These are phyloP conservation scores for Amylostereum areolatum DNA, from an alignment of 1,284 basidiomycete species.

Conservation along the genomic window DNA sequence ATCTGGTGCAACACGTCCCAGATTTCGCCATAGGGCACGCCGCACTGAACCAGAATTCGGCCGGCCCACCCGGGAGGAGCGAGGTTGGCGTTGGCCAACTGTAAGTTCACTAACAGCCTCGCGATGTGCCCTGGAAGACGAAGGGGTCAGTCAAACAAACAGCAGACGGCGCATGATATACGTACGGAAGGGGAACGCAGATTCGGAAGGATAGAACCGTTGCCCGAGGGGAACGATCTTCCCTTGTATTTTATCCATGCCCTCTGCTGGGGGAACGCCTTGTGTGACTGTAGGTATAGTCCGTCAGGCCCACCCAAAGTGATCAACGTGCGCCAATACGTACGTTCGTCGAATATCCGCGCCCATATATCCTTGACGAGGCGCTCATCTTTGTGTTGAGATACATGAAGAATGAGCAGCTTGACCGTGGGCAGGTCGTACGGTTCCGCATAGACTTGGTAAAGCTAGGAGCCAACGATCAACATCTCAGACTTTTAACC, in stretches of 20 bases:
- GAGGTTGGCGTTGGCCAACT: constrained; percentile 52
- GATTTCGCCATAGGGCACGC: constrained; percentile 69
- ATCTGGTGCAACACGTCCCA: constrained; percentile 85
- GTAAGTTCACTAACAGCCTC: constrained; percentile 64
- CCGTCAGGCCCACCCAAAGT: constrained; percentile 2
- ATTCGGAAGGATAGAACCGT: constrained; percentile 87
- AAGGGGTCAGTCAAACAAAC: not conserved
- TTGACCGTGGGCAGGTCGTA: constrained; percentile 83
- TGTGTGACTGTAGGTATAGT: constrained; percentile 34
- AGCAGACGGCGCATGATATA: constrained; percentile 2
- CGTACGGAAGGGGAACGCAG: constrained; percentile 82
- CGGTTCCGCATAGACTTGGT: constrained; percentile 83
- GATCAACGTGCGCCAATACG: constrained; percentile 18
- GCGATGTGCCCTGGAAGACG: constrained; percentile 55
- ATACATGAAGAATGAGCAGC: constrained; percentile 88
- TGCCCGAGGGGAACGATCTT: constrained; percentile 71
- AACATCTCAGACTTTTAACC: too few relatives aligned
- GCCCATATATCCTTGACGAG: constrained; percentile 87
- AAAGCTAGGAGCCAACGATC: constrained; percentile 52
- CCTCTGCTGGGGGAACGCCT: constrained; percentile 42
- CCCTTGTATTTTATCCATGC: constrained; percentile 57
- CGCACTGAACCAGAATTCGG: constrained; percentile 69
- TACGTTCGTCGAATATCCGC: constrained; percentile 77
- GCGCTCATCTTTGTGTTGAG: constrained; percentile 84
- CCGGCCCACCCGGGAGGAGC: constrained; percentile 77